Conservation (phyloP, 257 asterid genomes). For the Agastache rugosa region DNA sequence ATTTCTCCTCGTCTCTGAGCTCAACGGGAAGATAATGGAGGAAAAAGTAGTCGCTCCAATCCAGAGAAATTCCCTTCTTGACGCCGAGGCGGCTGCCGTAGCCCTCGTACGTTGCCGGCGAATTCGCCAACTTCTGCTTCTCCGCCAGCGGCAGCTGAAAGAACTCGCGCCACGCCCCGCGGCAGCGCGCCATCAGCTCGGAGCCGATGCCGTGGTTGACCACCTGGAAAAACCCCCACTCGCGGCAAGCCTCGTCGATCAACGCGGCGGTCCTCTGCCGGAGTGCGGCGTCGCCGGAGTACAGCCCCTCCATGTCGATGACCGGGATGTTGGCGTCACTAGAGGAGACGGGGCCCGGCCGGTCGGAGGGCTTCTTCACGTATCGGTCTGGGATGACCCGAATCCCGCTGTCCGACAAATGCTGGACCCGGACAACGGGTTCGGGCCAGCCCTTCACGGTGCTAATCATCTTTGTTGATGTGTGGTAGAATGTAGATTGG, state of each 20-base stretch:
- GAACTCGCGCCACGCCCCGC: slow-evolving; percentile 77
- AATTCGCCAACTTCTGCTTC: slow-evolving; percentile 71
- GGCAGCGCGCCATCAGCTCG: slow-evolving; percentile 53
- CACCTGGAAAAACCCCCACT: slow-evolving; percentile 97
- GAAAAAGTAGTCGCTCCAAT: slow-evolving; percentile 93
- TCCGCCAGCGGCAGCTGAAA: slow-evolving; percentile 69
- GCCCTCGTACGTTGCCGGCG: slow-evolving; percentile 83
- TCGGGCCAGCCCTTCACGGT: slow-evolving; percentile 79
- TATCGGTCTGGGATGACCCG: slow-evolving; percentile 75
- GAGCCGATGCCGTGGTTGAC: slow-evolving; percentile 81
- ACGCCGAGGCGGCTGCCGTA: slow-evolving; percentile 93
- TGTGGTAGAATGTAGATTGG: neutral
- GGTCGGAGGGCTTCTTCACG: slow-evolving; percentile 66
- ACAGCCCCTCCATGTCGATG: slow-evolving; percentile 59
- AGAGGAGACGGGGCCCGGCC: slow-evolving; percentile 41
- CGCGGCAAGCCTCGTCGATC: slow-evolving; percentile 67
- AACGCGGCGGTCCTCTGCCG: slow-evolving; percentile 40
- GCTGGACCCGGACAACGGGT: slow-evolving; percentile 82
- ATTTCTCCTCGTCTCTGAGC: slow-evolving; percentile 62
- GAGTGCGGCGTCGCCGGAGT: slow-evolving; percentile 44
- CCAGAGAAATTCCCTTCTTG: slow-evolving; percentile 65
- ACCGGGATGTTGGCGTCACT: slow-evolving; percentile 43
- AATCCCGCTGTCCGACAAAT: slow-evolving; percentile 75
- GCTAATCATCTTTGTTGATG: slow-evolving; percentile 43
- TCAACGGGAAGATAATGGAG: slow-evolving; percentile 63